Base-by-base conservation (phyloP, 192 early-diverging fungal species). In the Phycomyces blakesleeanus region DNA sequence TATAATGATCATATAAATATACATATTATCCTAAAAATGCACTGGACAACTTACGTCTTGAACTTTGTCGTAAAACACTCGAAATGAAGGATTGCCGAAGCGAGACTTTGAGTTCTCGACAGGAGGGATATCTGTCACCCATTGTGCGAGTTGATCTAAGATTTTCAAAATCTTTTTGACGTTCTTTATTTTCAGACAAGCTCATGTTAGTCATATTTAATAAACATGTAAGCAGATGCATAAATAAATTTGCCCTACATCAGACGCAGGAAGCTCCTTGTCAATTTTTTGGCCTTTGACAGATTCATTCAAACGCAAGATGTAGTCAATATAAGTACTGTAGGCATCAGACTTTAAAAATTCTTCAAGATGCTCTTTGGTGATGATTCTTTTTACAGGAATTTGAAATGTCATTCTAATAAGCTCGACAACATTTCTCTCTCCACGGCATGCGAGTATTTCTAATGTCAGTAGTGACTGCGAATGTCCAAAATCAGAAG, bases 71-170 rank as follows among this genome's bases (percentile, higher is more conserved):
- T 91, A 94, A 77, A 93, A 97, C 21, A 83, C 80, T 39, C 86
- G 86, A 76, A 97, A 98, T 2, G 93, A 86, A n/a, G 92, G 89
- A 80, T 98, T 98, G 27, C 96, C 96, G 66, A 97, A 98, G 3
- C 96, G 81, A 59, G 89, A 84, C 60, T 86, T 87, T 56, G 81
- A 78, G 41, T 89, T 89, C 53, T 91, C 81, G 6, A 87, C 78
- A 11, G 95, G 92, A 42, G 81, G 80, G 11, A 91, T 89, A 18
- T 88, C 83, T 37, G 80, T 71, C 41, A 80, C 78, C 63, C 80
- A 80, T 12, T 81, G 60, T 29, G 82, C 77, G 12, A 94, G 63
- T 0, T 72, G 72, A 58, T 91, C 88, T n/a, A 97, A 73, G 0
- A 90, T 51, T 2, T 73, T 67, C 20, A 93, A 27, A 27, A 97